Evolutionary conservation across 2,329 filamentous ascomycete species (phyloP), one percentile per base, ranked within the genome.

Genomic region (Ambrosiella xylebori): DNA sequence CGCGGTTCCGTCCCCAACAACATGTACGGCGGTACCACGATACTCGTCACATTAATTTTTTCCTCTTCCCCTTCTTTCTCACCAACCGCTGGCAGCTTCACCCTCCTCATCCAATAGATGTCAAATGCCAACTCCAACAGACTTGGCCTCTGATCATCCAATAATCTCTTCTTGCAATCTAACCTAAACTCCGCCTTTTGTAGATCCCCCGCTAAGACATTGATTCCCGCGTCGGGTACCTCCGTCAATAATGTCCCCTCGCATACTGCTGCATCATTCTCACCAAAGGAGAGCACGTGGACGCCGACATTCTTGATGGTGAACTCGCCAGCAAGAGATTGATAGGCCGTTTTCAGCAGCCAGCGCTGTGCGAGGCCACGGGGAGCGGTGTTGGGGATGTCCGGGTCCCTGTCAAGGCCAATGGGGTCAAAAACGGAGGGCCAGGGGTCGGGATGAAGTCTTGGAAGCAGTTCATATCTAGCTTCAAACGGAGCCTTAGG

Each of bases 401-500:
- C 68, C 35, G 63, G 67, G 36, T 71, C 69, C 5, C 70, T 68
- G 19, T 69, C 67, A 2, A 79, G 65, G 12, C 71, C 71, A 19
- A 81, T 76, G 15, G 78, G 73, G 56, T 82, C 76, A 68, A 97
- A 98, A 64, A 94, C 82, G 67, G 84, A 89, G 1, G 93, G 90
- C 91, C 93, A 98, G 1, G 81, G 75, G 54, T 85, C 83, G 0
- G 77, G 69, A 68, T 96, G 85, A 2, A 95, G 74, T 8, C 85
- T 79, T 9, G 93, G 89, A 11, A 84, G 76, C 61, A 97, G 81
- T 62, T 94, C 88, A 68, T 95, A 96, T 65, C 86, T 93, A 13
- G 89, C 87, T 70, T 95, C 89, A 64, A 98, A 97, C 0, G 91
- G 88, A 54, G 82, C 84, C 57, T 88, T 81, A 58, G 96, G 78